Evolutionary conservation across 106 monocot genomes (phyloP).

Genomic region (Dendrobium nobile): DNA sequence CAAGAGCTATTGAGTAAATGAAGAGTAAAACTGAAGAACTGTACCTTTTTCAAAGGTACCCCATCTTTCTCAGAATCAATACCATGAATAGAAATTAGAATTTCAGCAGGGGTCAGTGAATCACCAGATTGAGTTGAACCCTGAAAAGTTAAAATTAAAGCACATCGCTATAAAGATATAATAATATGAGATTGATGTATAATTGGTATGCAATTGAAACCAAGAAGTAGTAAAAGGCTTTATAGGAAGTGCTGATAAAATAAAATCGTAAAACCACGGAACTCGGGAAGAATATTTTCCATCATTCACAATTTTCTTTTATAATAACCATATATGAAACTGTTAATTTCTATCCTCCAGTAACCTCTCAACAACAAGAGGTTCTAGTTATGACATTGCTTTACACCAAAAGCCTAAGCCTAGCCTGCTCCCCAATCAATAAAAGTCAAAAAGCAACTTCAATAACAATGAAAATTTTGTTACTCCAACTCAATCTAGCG

Average conservation of each 20-base stretch:
- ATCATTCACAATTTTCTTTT: not conserved
- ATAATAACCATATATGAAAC: not conserved
- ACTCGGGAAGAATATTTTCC: not conserved
- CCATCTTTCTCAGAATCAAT: constrained; percentile 84
- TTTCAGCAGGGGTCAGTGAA: constrained; percentile 62
- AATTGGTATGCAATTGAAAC: not conserved
- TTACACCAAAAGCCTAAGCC: not conserved
- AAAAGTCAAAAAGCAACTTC: not conserved
- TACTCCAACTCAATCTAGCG: too few relatives aligned
- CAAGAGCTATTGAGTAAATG: not conserved
- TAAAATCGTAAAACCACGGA: not conserved
- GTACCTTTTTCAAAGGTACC: constrained; percentile 81
- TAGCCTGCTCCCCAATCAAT: not conserved
- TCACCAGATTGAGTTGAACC: constrained; percentile 43
- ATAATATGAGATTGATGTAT: not conserved
- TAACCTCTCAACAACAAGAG: not conserved
- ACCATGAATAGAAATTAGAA: constrained; percentile 89
- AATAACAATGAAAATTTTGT: not conserved
- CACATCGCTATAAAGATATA: not conserved
- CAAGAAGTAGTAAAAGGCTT: not conserved
- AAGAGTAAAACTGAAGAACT: not conserved
- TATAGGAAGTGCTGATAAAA: not conserved
- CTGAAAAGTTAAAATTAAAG: constrained; percentile 17
- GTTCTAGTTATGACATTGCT: not conserved
- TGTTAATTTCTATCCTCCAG: not conserved